Conservation (phyloP, 179 eudicot genomes). For the Silene vulgaris region DNA sequence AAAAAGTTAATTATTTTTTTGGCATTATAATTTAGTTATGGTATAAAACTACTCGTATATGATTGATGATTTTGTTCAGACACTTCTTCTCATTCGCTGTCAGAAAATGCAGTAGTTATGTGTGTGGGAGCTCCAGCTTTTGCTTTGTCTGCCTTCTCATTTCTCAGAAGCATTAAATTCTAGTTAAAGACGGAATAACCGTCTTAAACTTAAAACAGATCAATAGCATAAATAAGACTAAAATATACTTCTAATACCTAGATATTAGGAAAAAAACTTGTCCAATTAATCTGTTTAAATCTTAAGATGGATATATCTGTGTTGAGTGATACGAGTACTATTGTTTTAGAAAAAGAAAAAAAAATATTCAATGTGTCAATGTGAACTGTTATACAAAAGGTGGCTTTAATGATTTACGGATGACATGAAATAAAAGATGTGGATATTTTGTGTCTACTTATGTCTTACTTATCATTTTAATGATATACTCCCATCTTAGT, state of each 20-base stretch:
- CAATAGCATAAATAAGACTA: too few relatives aligned
- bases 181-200: not conserved
- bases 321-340: too few relatives aligned
- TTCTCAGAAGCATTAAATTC: not conserved
- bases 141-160: conserved; percentile 20
- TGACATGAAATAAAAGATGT: conserved; percentile 10
- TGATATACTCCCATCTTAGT: not conserved
- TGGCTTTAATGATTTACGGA: conserved; percentile 19
- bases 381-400: conserved; percentile 8
- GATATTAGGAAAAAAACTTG: too few relatives aligned
- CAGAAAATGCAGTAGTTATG: conserved; percentile 22
- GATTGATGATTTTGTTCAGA: conserved; percentile 11
- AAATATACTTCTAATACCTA: too few relatives aligned
- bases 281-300: too few relatives aligned
- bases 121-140: conserved; percentile 29
- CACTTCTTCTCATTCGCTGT: conserved; percentile 4
- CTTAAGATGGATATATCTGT: too few relatives aligned
- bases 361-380: not conserved
- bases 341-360: too few relatives aligned
- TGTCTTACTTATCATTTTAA: not conserved
- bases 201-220: too few relatives aligned
- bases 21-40: not conserved
- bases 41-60: not conserved
- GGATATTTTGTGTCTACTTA: conserved; percentile 7
- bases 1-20: not conserved